phyloP scores from a whole-genome alignment of 1,284 basidiomycete species.

The Naganishia albida region DNA sequence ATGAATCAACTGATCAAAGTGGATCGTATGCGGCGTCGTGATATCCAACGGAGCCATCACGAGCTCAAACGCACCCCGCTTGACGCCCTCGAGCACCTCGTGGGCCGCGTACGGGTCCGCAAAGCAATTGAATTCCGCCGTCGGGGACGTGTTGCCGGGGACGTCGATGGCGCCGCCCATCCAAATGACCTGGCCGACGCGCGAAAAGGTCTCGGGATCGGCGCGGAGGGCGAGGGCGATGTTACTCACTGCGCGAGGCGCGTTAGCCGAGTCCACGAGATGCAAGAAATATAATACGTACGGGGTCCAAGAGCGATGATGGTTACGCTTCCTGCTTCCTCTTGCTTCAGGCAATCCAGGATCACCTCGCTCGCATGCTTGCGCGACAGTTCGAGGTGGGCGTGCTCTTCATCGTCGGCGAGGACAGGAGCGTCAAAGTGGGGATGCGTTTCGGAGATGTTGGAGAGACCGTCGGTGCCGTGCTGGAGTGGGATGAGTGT shows the following conservation, averaged over 20 bases:
- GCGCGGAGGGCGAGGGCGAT: constrained; percentile 68
- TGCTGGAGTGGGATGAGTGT: constrained; percentile 44
- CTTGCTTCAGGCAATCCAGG: constrained; percentile 65
- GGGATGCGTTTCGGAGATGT: constrained; percentile 71
- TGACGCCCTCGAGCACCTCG: constrained; percentile 52
- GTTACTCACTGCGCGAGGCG: constrained; percentile 65
- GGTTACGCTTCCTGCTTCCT: constrained; percentile 68
- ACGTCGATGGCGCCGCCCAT: constrained; percentile 98
- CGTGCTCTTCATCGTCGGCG: constrained; percentile 49
- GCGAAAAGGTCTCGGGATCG: constrained; percentile 62
- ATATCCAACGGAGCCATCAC: constrained; percentile 76
- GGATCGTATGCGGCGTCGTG: constrained; percentile 73
- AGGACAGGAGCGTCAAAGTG: constrained; percentile 62
- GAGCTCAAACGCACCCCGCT: constrained; percentile 56
- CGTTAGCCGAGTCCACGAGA: neutral
- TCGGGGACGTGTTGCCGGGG: constrained; percentile 82
- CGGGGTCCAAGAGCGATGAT: constrained; percentile 83
- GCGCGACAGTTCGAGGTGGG: constrained; percentile 60
- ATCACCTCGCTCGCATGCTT: constrained; percentile 66
- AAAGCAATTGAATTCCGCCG: constrained; percentile 90
- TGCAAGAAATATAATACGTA: constrained; percentile 41
- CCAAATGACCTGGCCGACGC: constrained; percentile 69
- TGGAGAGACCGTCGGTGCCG: constrained; percentile 76
- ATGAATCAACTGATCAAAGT: constrained; percentile 65
- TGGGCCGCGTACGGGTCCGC: constrained; percentile 86